These are phyloP conservation scores for Cetraspora pellucida DNA, from an alignment of 192 early-diverging fungal species.

Conservation along the genomic window DNA sequence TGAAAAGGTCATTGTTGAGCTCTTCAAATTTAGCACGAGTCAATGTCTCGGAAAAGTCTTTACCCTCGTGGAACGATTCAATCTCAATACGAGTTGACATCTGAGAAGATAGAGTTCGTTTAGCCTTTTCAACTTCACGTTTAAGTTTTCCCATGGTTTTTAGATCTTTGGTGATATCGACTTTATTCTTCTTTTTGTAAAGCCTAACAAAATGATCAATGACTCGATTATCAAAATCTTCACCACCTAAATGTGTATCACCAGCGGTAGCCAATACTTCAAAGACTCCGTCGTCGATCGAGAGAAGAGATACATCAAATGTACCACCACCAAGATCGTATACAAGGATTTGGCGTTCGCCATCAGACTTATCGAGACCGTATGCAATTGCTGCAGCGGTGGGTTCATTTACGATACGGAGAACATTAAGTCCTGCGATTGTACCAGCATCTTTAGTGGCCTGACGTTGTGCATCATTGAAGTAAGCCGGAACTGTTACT, in stretches of 20 bases:
- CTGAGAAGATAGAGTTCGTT: slow-evolving; percentile 92
- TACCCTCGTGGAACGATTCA: slow-evolving; percentile 86
- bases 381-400: slow-evolving; percentile 93
- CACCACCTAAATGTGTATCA: slow-evolving; percentile 97
- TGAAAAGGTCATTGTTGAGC: slow-evolving; percentile 91
- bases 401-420: slow-evolving; percentile 93
- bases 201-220: slow-evolving; percentile 91
- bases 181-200: slow-evolving; percentile 89
- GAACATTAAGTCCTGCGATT: slow-evolving; percentile 81
- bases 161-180: slow-evolving; percentile 80
- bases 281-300: slow-evolving; percentile 95
- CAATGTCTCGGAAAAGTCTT: slow-evolving; percentile 90
- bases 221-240: slow-evolving; percentile 97
- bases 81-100: slow-evolving; percentile 92
- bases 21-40: slow-evolving; percentile 98
- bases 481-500: slow-evolving; percentile 97
- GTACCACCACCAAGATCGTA: slow-evolving; percentile 98
- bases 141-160: slow-evolving; percentile 94
- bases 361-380: slow-evolving; percentile 89
- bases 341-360: slow-evolving; percentile 91
- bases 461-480: slow-evolving; percentile 95
- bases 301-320: slow-evolving; percentile 97
- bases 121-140: slow-evolving; percentile 95
- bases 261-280: slow-evolving; percentile 94
- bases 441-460: slow-evolving; percentile 90